Evolutionary conservation across 2,329 filamentous ascomycete species (phyloP), one percentile per base, ranked within the genome.

Genomic region (Diaporthe velutina): DNA sequence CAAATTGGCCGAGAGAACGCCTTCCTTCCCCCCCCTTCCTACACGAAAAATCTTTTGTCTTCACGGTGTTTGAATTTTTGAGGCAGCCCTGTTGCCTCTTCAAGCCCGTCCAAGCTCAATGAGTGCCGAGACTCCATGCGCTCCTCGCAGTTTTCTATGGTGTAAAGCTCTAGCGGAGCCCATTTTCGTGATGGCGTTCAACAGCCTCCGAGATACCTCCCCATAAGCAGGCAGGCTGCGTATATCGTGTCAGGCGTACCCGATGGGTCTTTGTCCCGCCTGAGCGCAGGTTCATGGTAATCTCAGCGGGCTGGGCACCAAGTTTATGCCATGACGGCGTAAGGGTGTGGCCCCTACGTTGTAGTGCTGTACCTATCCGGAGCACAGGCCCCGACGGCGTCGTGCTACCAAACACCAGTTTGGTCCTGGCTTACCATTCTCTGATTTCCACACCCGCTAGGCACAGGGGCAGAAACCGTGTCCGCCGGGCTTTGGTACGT

Each of bases 381-480:
- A 13, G 38, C 45, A 40, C 30, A 13, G 19, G 28, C n/a, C 45
- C 64, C 22, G 22, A 25, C 64, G 45, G 45, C 30, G 30, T 35
- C 30, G 61, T 50, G 61, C 10, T 13, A 66, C 60, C 60, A 64
- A 33, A 64, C 60, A 64, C 25, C 64, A 25, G 45, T 30, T 67
- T 50, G 45, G 48, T 28, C 33, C 64, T 4, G 48, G 48, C 45
- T 40, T 22, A 4, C 33, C 30, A 40, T 8, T 8, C 30, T 54
- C 15, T 52, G 6, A 7, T 15, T 35, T 12, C 30, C 17, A 19
- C 28, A 66, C 12, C 17, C 28, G 42, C 28, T 50, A 66, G 61
- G 25, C 15, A 42, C 28, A 50, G 30, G 8, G 15, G 42, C 15
- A 19, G 30, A 52, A 13, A 19, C 15, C n/a, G n/a, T 52, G 30